phyloP scores from a whole-genome alignment of 2,329 filamentous ascomycete species.

The Cladophialophora carrionii region DNA sequence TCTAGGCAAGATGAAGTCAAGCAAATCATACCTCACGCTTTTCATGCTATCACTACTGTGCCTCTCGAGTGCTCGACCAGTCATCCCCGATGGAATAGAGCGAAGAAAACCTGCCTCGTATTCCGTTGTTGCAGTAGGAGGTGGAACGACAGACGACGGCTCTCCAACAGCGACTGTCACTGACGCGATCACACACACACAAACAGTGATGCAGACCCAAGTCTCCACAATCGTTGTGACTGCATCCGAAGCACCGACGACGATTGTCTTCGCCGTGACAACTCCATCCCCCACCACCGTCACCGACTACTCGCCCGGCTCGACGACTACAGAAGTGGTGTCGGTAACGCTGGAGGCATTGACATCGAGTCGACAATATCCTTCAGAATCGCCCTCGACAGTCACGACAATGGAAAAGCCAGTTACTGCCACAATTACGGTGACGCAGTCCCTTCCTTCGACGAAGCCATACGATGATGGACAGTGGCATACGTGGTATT shows the following conservation, averaged over 20 bases:
- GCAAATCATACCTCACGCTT: slow-evolving; percentile 4
- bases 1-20: slow-evolving; percentile 26
- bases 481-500: slow-evolving; percentile 42
- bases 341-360: slow-evolving; percentile 6
- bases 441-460: slow-evolving; percentile 33
- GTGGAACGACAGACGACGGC: slow-evolving; percentile 36
- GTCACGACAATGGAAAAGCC: slow-evolving; percentile 9
- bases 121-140: slow-evolving; percentile 44
- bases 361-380: not conserved
- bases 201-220: slow-evolving; percentile 40
- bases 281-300: slow-evolving; percentile 29
- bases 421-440: slow-evolving; percentile 30
- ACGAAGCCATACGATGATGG: slow-evolving; percentile 40
- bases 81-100: slow-evolving; percentile 22
- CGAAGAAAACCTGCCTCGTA: slow-evolving; percentile 38
- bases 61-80: slow-evolving; percentile 26
- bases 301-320: slow-evolving; percentile 25
- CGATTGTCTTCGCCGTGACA: slow-evolving; percentile 35
- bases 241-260: slow-evolving; percentile 33
- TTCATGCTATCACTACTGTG: slow-evolving; percentile 25
- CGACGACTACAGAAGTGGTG: slow-evolving; percentile 21
- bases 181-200: slow-evolving; percentile 36
- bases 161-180: slow-evolving; percentile 37
- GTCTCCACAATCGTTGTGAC: slow-evolving; percentile 38
- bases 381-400: not conserved